These are phyloP conservation scores for Penicillium sp. DNA, from an alignment of 2,329 filamentous ascomycete genomes.

Conservation along the genomic window DNA sequence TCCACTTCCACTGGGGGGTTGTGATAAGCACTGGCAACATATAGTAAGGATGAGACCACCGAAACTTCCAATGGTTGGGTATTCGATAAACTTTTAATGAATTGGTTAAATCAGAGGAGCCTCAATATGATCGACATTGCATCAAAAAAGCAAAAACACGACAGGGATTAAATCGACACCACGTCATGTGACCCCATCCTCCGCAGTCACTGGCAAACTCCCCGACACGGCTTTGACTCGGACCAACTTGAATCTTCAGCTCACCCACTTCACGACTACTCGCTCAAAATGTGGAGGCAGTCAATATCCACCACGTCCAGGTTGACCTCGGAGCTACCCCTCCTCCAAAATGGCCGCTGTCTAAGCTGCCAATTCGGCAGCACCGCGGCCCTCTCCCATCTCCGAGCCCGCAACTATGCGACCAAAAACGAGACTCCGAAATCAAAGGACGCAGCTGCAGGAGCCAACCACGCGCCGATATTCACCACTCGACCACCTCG, in stretches of 20 bases:
- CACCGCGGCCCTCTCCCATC: constrained; percentile 19
- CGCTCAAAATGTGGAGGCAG: constrained; percentile 37
- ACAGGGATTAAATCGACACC: constrained; percentile 6
- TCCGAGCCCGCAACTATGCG: constrained; percentile 35
- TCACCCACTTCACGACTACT: not conserved
- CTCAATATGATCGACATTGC: not conserved
- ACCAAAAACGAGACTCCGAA: constrained; percentile 22
- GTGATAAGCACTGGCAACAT: no score
- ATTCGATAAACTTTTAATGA: no score
- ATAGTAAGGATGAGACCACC: not conserved
- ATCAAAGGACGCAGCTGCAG: constrained; percentile 2
- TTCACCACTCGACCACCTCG: constrained; percentile 9
- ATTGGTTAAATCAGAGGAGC: not conserved
- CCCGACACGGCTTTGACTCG: no score
- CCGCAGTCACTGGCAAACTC: no score
- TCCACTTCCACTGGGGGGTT: no score
- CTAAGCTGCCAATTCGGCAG: constrained; percentile 42
- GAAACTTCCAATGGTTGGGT: no score
- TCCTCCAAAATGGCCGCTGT: constrained; percentile 36
- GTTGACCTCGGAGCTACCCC: constrained; percentile 26
- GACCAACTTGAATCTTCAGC: not conserved
- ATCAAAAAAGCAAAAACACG: not conserved
- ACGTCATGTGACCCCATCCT: constrained; percentile 2
- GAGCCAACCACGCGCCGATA: constrained; percentile 13
- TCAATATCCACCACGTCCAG: constrained; percentile 20